Percentiles rank a stretch among this genome's conserved stretches.
phyloP scores from a whole-genome alignment of 805 yeast species.

The Barnettozyma sucrosica region DNA sequence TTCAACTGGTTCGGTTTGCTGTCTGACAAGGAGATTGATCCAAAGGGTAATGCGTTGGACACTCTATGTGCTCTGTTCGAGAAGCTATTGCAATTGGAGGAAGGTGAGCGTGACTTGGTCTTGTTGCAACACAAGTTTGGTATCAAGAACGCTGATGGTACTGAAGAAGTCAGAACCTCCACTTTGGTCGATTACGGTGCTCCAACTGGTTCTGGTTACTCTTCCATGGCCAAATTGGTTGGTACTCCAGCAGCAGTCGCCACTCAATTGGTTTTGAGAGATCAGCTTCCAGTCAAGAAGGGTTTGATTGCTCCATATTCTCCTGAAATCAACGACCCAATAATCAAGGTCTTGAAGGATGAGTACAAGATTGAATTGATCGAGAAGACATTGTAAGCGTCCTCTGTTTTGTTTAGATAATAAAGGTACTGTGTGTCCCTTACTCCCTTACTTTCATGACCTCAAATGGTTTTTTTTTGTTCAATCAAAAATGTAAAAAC shows the following conservation, averaged over 20 bases:
- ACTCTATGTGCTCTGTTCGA: conserved; percentile 95
- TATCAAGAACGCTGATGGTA: conserved; percentile 93
- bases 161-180: conserved; percentile 86
- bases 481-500: too few species aligned
- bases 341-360: conserved; percentile 87
- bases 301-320: conserved; percentile 93
- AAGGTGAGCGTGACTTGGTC: conserved; percentile 93
- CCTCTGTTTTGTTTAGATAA: not conserved
- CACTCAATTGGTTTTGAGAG: conserved; percentile 64
- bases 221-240: conserved; percentile 97
- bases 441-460: too few species aligned
- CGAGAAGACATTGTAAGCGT: conserved; percentile 60
- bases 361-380: conserved; percentile 80
- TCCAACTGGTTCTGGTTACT: conserved; percentile 76
- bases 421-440: not conserved
- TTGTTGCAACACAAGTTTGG: conserved; percentile 97
- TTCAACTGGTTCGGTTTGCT: conserved; percentile 92
- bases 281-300: conserved; percentile 69
- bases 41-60: conserved; percentile 93
- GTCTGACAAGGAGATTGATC: conserved; percentile 66
- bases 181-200: conserved; percentile 93
- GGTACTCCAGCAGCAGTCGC: conserved; percentile 99
- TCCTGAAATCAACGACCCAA: conserved; percentile 83
- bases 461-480: too few species aligned
- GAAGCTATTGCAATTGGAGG: conserved; percentile 91